Evolutionary conservation across 768 basidiomycete genomes (phyloP).

Genomic region (Cyclocybe cylindracea): DNA sequence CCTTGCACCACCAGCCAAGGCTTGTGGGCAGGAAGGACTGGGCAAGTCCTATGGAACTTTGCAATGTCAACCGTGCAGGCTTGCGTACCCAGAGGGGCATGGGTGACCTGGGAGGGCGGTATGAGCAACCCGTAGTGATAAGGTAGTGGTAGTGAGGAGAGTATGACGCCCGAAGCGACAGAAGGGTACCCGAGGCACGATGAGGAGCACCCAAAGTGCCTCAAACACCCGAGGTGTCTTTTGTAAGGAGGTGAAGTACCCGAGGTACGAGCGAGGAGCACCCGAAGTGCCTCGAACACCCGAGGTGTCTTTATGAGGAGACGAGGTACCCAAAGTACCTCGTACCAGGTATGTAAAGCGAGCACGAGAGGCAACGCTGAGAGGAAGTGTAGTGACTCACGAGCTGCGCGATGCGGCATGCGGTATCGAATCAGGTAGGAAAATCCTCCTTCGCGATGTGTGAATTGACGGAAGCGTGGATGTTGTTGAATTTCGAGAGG

Average conservation of each 20-base stretch:
- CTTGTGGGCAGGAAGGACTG: conserved; percentile 32
- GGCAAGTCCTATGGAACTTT: conserved; percentile 33
- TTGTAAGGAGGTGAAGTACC: too few relatives aligned
- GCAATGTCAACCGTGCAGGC: conserved; percentile 30
- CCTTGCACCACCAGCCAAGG: conserved; percentile 31
- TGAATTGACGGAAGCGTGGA: conserved; percentile 20
- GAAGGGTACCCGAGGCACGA: too few relatives aligned
- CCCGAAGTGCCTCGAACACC: conserved; percentile 35
- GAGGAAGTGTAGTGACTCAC: conserved; percentile 15
- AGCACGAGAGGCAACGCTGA: neutral
- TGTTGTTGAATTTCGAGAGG: conserved; percentile 21
- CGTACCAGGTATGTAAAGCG: conserved; percentile 1
- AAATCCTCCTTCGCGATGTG: conserved; percentile 23
- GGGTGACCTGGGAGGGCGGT: conserved; percentile 20
- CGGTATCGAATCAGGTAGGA: conserved; percentile 27
- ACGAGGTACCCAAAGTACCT: conserved; percentile 26
- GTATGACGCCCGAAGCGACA: conserved; percentile 16
- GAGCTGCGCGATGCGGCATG: conserved; percentile 21
- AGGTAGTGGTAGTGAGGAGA: neutral
- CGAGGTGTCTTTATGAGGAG: conserved; percentile 28
- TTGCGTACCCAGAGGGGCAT: conserved; percentile 28
- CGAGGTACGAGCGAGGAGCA: too few relatives aligned
- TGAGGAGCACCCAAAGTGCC: too few relatives aligned
- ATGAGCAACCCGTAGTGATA: too few relatives aligned
- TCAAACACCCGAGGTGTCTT: too few relatives aligned